A percentile compares a stretch with the other conserved stretches of the same genome.
These are phyloP conservation scores for Toxicodendron radicans DNA, from an alignment of 345 rosid species.

Conservation along the genomic window DNA sequence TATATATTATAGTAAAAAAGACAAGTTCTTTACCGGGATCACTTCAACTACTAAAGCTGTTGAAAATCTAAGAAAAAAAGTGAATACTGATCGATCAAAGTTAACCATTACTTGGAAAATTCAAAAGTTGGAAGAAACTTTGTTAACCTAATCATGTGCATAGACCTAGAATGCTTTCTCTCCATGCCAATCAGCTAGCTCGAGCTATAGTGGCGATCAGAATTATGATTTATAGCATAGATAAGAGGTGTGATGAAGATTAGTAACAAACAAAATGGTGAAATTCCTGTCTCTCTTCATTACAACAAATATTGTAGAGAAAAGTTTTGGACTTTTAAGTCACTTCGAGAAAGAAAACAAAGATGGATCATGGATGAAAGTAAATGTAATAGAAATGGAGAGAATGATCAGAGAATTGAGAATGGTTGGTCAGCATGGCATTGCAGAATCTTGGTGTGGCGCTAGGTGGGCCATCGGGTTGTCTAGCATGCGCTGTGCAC, in stretches of 20 bases:
- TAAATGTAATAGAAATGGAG: neutral
- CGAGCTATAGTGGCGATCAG: too few relatives aligned
- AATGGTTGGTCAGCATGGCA: conserved; percentile 26
- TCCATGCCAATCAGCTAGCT: too few relatives aligned
- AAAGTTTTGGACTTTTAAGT: conserved; percentile 13
- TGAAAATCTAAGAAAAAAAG: neutral
- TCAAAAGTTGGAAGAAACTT: neutral
- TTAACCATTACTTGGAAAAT: neutral
- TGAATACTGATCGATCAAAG: neutral
- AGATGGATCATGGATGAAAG: neutral
- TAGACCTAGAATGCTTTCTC: too few relatives aligned
- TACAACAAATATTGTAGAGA: neutral
- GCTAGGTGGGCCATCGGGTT: conserved; percentile 39
- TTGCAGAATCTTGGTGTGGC: conserved; percentile 28
- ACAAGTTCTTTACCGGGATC: neutral
- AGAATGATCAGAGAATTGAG: neutral
- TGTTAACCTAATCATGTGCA: too few relatives aligned
- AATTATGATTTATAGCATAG: neutral
- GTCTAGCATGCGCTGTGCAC: conserved; percentile 49
- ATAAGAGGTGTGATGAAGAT: neutral
- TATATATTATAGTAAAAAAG: too few relatives aligned
- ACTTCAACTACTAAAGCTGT: neutral
- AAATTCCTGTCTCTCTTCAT: neutral
- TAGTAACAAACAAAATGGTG: neutral
- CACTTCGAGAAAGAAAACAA: neutral